Percentiles rank a stretch among this genome's conserved stretches.
phyloP scores from a whole-genome alignment of 768 basidiomycete genomes.

The Calocera cornea region DNA sequence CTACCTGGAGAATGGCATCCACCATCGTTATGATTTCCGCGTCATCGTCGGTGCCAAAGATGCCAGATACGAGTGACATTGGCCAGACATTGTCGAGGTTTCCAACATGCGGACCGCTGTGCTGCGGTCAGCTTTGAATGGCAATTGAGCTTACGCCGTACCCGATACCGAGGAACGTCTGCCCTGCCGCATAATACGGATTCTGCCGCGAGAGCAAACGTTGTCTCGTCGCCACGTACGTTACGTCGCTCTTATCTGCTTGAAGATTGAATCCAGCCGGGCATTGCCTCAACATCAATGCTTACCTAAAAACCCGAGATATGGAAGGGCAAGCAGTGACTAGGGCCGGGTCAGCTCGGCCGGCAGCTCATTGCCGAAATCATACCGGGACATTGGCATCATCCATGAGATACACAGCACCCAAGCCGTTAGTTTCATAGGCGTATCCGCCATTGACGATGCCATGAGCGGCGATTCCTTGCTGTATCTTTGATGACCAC shows the following conservation, averaged over 20 bases:
- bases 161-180: constrained; percentile 56
- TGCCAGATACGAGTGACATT: constrained; percentile 64
- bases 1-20: constrained; percentile 54
- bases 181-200: constrained; percentile 55
- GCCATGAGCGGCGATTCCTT: constrained; percentile 11
- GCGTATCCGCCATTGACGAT: constrained; percentile 53
- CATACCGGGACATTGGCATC: constrained; percentile 73
- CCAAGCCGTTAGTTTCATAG: constrained; percentile 65
- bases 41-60: constrained; percentile 63
- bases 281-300: too few species aligned
- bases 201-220: constrained; percentile 48
- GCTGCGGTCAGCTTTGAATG: background rate
- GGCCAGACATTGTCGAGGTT: constrained; percentile 62
- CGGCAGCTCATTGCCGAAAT: background rate
- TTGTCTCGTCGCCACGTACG: constrained; percentile 52
- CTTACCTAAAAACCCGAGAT: constrained; percentile 51
- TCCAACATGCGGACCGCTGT: constrained; percentile 63
- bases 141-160: constrained; percentile 23
- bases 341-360: constrained; percentile 18
- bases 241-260: constrained; percentile 36
- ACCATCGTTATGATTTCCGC: constrained; percentile 48
- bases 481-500: constrained; percentile 2
- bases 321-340: constrained; percentile 67
- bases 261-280: too few species aligned
- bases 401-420: constrained; percentile 66